These are phyloP conservation scores for Rhinocladiella similis DNA, from an alignment of 2,329 filamentous ascomycete genomes.

Conservation along the genomic window DNA sequence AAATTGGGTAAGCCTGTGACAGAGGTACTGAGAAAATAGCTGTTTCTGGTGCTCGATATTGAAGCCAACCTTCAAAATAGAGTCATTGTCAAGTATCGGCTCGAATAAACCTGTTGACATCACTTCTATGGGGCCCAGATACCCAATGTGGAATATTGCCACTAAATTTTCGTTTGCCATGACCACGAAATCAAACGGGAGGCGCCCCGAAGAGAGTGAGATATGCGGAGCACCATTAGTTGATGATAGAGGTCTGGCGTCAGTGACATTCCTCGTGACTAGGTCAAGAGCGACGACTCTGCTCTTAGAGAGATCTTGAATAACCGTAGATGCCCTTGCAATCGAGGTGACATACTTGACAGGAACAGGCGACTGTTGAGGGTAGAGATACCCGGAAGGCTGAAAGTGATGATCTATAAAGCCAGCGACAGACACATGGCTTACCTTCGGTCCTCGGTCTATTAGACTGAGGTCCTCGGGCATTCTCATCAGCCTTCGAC, in stretches of 20 bases:
- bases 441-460: not conserved
- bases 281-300: conserved; percentile 15
- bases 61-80: conserved; percentile 19
- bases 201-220: not conserved
- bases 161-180: conserved; percentile 13
- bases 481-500: not conserved
- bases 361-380: conserved; percentile 7
- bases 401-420: conserved; percentile 1
- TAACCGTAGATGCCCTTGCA: not conserved
- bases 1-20: conserved; percentile 2
- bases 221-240: not conserved
- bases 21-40: conserved; percentile 2
- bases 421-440: not conserved
- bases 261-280: not conserved
- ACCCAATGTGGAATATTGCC: conserved; percentile 10
- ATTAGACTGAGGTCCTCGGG: not conserved
- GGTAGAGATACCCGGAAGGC: conserved; percentile 11
- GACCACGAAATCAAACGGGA: conserved; percentile 11
- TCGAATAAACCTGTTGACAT: not conserved
- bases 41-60: conserved; percentile 9
- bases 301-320: conserved; percentile 5
- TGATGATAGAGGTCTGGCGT: not conserved
- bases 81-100: conserved; percentile 8
- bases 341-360: conserved; percentile 7
- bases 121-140: conserved; percentile 2